Base-by-base conservation (phyloP, 805 yeast genomes). In the Saccharomycopsis fermentans region DNA sequence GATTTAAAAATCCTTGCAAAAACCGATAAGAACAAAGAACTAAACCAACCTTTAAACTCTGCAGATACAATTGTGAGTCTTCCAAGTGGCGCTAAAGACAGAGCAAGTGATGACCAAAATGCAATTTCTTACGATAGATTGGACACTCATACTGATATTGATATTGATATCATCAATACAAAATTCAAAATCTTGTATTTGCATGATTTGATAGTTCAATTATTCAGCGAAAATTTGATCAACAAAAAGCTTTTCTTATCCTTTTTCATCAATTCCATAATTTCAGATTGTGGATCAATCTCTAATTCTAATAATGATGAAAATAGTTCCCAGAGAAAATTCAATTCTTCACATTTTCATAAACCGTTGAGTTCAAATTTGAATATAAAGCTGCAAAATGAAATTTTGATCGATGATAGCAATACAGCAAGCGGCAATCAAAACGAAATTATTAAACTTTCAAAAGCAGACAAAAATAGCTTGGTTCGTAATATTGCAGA, bases 171-270 rank as follows among this genome's bases (percentile, higher is more conserved):
- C n/a, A 19, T 19, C 17, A 19, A 24, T 32, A 80, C 81, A 83
- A 77, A 76, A 65, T 65, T 65, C 6, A 80, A 79, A 56, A 74
- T 89, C 52, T 75, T 79, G 37, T 90, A 88, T 67, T 71, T 84
- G 57, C 67, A 86, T 16, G 77, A 80, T 16, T 77, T 88, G 36
- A 67, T 81, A 0, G 82, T 85, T 17, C 80, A 87, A 52, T 74
- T 94, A 19, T 90, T 82, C 71, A 71, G 84, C 47, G 90, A 89
- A 64, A 77, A 78, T 24, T 71, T 92, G 53, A 67, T 92, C 21
- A 91, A 87, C 66, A 77, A 77, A 55, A 77, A 77, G 24, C 70
- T 75, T 6, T 84, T 90, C 61, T 73, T 89, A 29, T 76, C 80
- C 29, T 83, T 94, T 82, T 70, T 85, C 1, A 77, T 86, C 6